Percentiles rank a stretch among this genome's conserved stretches.
phyloP scores from a whole-genome alignment of 192 early-diverging fungal genomes.

The Irineochytrium annulatum region DNA sequence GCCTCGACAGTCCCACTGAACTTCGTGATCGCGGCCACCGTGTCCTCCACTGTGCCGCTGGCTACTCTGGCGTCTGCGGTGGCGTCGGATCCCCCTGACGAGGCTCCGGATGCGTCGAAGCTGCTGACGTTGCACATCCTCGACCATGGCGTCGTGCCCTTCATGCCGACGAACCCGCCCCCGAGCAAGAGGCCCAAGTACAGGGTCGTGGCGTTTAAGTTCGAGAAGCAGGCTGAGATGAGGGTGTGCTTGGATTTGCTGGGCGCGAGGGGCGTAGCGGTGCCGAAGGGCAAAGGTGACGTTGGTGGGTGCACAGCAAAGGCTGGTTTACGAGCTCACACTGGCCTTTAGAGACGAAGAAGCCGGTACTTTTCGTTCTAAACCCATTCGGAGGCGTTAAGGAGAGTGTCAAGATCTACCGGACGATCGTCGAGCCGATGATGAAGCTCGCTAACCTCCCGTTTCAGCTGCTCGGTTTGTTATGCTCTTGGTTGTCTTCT shows the following conservation, averaged over 20 bases:
- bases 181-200: background rate
- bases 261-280: background rate
- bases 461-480: slow-evolving; percentile 22
- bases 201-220: background rate
- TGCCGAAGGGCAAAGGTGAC: background rate
- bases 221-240: background rate
- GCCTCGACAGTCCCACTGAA: background rate
- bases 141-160: background rate
- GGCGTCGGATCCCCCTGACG: background rate
- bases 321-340: no score
- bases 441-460: slow-evolving; percentile 57
- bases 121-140: background rate
- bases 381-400: slow-evolving; percentile 76
- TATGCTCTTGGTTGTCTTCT: no score
- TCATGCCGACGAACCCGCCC: background rate
- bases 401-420: slow-evolving; percentile 54
- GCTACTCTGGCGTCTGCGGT: background rate
- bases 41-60: background rate
- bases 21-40: background rate
- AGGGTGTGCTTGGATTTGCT: background rate
- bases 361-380: slow-evolving; percentile 49
- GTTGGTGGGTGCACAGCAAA: no score
- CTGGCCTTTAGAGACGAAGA: background rate
- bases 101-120: background rate
- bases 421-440: slow-evolving; percentile 53